Evolutionary conservation across 1,284 basidiomycete genomes (phyloP).

Genomic region (Cutaneotrichosporon dermatis): DNA sequence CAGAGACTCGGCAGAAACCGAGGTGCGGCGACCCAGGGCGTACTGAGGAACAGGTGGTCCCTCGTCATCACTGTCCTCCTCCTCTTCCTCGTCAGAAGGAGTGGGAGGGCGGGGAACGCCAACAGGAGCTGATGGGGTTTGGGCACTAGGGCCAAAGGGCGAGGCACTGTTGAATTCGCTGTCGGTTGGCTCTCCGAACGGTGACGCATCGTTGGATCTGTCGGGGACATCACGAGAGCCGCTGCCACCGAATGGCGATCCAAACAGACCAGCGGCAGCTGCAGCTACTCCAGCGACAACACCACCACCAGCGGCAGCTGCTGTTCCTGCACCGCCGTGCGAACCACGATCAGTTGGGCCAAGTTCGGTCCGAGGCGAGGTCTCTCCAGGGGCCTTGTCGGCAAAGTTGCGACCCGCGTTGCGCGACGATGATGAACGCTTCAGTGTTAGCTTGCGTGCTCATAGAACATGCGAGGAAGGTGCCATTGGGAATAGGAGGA

Average conservation of each 20-base stretch:
- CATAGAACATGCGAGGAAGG: background rate
- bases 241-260: slow-evolving; percentile 29
- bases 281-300: slow-evolving; percentile 23
- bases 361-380: slow-evolving; percentile 52
- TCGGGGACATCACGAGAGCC: background rate
- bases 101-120: slow-evolving; percentile 52
- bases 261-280: slow-evolving; percentile 16
- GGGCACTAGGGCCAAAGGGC: slow-evolving; percentile 37
- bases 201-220: slow-evolving; percentile 16
- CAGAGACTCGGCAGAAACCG: slow-evolving; percentile 96
- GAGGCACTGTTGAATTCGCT: slow-evolving; percentile 22
- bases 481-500: background rate
- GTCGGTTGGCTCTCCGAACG: slow-evolving; percentile 28
- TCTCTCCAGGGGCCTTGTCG: slow-evolving; percentile 64
- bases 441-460: background rate
- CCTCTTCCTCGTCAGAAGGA: slow-evolving; percentile 14
- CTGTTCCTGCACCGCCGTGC: slow-evolving; percentile 25
- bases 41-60: slow-evolving; percentile 49
- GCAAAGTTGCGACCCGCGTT: background rate
- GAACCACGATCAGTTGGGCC: background rate
- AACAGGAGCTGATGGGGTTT: slow-evolving; percentile 59
- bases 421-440: background rate
- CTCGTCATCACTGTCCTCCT: slow-evolving; percentile 18
- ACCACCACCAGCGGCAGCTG: slow-evolving; percentile 17
- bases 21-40: slow-evolving; percentile 85